Conservation (phyloP, 2,329 filamentous ascomycete genomes). For the Pyrenophora tritici-repentis region DNA sequence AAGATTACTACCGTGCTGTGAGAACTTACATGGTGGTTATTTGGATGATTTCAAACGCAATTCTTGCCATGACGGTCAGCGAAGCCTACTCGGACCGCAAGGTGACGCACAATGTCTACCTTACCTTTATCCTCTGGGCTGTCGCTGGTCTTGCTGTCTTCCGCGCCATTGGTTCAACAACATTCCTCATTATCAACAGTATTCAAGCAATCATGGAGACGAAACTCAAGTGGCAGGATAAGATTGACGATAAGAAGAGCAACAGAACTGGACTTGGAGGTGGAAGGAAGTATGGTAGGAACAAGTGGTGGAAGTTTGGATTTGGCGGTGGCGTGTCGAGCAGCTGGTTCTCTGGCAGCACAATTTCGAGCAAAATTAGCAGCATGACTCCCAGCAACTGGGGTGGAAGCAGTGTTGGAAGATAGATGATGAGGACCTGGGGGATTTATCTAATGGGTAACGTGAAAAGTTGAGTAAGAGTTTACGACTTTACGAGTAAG, state of each 20-base stretch:
- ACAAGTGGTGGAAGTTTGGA: constrained; percentile 32
- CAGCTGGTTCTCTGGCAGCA: constrained; percentile 47
- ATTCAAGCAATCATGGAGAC: constrained; percentile 88
- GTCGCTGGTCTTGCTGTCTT: constrained; percentile 88
- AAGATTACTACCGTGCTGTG: constrained; percentile 98
- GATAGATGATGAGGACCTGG: background rate
- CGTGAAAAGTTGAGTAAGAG: constrained; percentile 1
- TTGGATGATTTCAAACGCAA: constrained; percentile 91
- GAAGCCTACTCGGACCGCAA: constrained; percentile 77
- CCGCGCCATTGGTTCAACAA: constrained; percentile 78
- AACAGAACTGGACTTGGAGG: constrained; percentile 34
- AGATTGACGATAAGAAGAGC: constrained; percentile 38
- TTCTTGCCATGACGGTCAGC: constrained; percentile 89
- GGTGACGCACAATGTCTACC: constrained; percentile 83
- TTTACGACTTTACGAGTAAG: constrained; percentile 11
- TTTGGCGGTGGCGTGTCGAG: constrained; percentile 31
- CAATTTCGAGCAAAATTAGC: constrained; percentile 46
- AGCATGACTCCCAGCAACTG: constrained; percentile 41
- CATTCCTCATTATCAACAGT: constrained; percentile 82
- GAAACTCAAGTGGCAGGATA: constrained; percentile 64
- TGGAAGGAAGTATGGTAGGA: constrained; percentile 25
- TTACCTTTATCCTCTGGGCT: constrained; percentile 90
- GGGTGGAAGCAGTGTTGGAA: constrained; percentile 39
- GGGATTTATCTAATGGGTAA: constrained; percentile 2
- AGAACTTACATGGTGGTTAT: constrained; percentile 96